Evolutionary conservation across 2,329 filamentous ascomycete species (phyloP), one percentile per base, ranked within the genome.

Genomic region (Phoma sp.): DNA sequence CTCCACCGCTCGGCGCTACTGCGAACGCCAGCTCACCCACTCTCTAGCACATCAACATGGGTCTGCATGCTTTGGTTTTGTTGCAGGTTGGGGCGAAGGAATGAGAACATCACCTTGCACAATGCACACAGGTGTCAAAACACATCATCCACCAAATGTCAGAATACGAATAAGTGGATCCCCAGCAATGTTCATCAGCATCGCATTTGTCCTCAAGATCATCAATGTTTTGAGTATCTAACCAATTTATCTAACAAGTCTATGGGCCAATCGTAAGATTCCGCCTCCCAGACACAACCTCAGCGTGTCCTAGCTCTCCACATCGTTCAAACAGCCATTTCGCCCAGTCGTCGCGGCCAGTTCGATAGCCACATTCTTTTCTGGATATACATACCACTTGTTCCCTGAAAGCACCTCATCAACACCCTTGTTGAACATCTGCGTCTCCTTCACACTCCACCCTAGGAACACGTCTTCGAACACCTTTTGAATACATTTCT

Each of bases 341-440:
- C 17, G n/a, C 47, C 58, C 62, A 64, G n/a, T 54, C 53, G 11
- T 42, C 48, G n/a, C 53, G 47, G 17, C 43, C 50, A 39, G 53
- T 34, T 56, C 33, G 17, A 63, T 3, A 1, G 53, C 42, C 3
- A 53, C 59, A 25, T 64, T 36, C 3, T n/a, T 46, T 10, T 17
- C 30, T 17, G 30, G 42, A 20, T 25, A 25, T 15, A 23, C 34
- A 14, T 15, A 14, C 42, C 42, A 45, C 11, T 25, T n/a, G 2
- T 12, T 29, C 11, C 17, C 11, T 17, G 32, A 18, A 5, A 36
- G 10, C 7, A 20, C 15, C 4, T 28, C 10, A 5, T 28, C 5
- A 10, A 36, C 33, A 5, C 62, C 59, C 12, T 61, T 62, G 29
- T 67, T 65, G 40, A 67, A 63, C 15, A 39, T n/a, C 46, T 49